Base-by-base conservation (phyloP, 495 filamentous ascomycete species). In the Penicillium paradoxum region DNA sequence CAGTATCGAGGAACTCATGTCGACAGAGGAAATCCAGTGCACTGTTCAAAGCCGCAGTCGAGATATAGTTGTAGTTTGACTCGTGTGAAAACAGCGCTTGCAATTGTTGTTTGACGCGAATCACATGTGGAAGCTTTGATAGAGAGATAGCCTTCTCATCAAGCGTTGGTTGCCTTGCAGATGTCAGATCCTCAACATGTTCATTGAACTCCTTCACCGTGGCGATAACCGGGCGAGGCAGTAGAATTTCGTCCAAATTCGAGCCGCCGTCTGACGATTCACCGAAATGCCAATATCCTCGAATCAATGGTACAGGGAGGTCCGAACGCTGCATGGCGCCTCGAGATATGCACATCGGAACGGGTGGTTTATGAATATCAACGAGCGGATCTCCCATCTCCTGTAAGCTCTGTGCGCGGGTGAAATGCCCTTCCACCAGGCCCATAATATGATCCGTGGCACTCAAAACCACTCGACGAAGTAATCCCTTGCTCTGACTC, bases 11-110 rank as follows among this genome's bases (percentile, higher is more conserved):
- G 19, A 63, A 62, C 25, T 69, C 58, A 36, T 71, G 51, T 6
- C 63, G 27, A 51, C 65, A 69, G 13, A 76, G 60, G 48, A 58
- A 79, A 9, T 55, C 53, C 15, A 79, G 47, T 5, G 76, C 72
- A 7, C 17, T 38, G 40, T 79, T 77, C 51, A 73, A 64, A 21
- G 76, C 73, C 13, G 61, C 63, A 17, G 74, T 70, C 14, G 74
- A 77, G 2, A 72, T 27, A 10, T 66, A 41, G n/a, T 53, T 58
- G 21, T 53, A 37, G 39, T 64, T 61, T 3, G 53, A 27, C 0
- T 65, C 62, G 18, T 53, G 19, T 8, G 6, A 11, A 32, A 75
- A 75, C 4, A 73, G 39, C 8, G 17, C n/a, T 24, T 54, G 7
- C 17, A 77, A 41, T 1, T 48, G 39, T 11, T 43, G 39, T 15